A percentile compares a stretch with the other conserved stretches of the same genome.
These are phyloP conservation scores for Imleria badia DNA, from an alignment of 768 basidiomycete species.

Conservation along the genomic window DNA sequence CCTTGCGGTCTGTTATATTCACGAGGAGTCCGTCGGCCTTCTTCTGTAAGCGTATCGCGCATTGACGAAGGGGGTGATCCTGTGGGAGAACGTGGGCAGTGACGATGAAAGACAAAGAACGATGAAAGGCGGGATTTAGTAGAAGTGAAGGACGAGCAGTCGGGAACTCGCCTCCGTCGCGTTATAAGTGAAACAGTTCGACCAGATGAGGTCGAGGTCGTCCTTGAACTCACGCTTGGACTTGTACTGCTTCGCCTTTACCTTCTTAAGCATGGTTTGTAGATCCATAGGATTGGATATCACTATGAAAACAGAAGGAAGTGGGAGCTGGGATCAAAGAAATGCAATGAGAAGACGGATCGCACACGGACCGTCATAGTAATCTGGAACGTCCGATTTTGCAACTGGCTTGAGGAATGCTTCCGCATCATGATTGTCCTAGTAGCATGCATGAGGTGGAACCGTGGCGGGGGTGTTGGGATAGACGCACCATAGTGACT, in stretches of 20 bases:
- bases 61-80: constrained; percentile 86
- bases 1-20: constrained; percentile 87
- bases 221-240: constrained; percentile 91
- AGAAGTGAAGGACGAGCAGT: background rate
- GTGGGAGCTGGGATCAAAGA: background rate
- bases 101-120: background rate
- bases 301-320: constrained; percentile 48
- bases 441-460: constrained; percentile 26
- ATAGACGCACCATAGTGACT: constrained; percentile 57
- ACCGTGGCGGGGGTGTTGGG: constrained; percentile 16
- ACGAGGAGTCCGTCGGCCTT: constrained; percentile 86
- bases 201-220: constrained; percentile 96
- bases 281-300: constrained; percentile 97
- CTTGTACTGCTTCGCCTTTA: constrained; percentile 90
- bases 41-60: constrained; percentile 74
- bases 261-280: constrained; percentile 87
- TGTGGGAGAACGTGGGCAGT: constrained; percentile 28
- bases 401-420: constrained; percentile 94
- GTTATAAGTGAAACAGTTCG: constrained; percentile 92
- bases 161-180: constrained; percentile 74
- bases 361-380: constrained; percentile 73
- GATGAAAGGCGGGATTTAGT: background rate
- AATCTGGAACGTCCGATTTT: constrained; percentile 88
- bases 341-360: background rate
- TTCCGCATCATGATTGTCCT: constrained; percentile 89